Base-by-base conservation (phyloP, 1,139 yeast species). In the Geotrichum siamense region DNA sequence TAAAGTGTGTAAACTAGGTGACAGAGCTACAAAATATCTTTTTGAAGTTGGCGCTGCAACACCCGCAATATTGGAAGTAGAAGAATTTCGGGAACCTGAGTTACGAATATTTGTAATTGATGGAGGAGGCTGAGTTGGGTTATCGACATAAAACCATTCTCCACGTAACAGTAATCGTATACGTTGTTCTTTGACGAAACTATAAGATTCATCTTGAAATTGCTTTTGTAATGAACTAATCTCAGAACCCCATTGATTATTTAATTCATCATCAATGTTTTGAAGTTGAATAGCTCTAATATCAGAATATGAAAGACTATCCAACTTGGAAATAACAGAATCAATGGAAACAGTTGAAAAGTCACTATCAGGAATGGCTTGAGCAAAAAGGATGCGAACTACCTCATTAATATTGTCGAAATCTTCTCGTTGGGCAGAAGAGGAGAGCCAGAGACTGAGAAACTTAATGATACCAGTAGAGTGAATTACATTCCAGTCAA, bases 131-230 rank as follows among this genome's bases (percentile, higher is more conserved):
- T 31, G 33, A 2, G 55, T 49, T 39, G 86, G 86, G 44, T 71
- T 66, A 43, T 78, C 82, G 2, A 81, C 72, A 55, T 70, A 79
- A n/a, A 83, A 91, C 94, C 94, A 85, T 2, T 85, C 75, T 3
- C 96, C 95, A 54, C 76, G 77, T 34, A 85, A 75, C 43, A 86
- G 63, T 55, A 79, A 79, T 45, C 82, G 65, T 37, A 82, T 77
- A 53, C 94, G 70, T 62, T 84, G 94, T 58, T 82, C 91, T 48
- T 76, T 72, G n/a, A 85, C 89, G 58, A 82, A 83, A 43, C 80
- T 82, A 52, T 72, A 67, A 0, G 82, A 85, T 57, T 85, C 91
- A 15, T 65, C 63, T 3, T 72, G 62, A 49, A 83, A 67, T 40
- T 71, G 64, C 12, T 64, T 63, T 56, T 77, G 74, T 55, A 85